Evolutionary conservation across 192 early-diverging fungal species (phyloP).

Genomic region (Coemansia sp.): DNA sequence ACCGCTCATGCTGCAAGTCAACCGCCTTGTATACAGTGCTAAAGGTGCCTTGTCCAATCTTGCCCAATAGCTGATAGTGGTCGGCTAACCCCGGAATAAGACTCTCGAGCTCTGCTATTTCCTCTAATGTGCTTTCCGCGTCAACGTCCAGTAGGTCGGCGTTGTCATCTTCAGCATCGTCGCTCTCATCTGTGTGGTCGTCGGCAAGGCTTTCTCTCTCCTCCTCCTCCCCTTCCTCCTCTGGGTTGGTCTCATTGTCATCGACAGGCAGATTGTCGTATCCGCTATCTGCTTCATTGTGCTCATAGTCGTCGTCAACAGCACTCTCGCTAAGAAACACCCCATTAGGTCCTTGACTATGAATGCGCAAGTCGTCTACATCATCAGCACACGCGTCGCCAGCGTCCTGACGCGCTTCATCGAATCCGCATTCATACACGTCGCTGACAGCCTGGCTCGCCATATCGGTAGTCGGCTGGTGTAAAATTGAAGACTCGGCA

Average conservation of each 20-base stretch:
- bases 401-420: neutral
- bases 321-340: neutral
- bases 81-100: conserved; percentile 59
- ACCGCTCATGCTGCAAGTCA: conserved; percentile 71
- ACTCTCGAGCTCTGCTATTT: conserved; percentile 66
- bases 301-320: neutral
- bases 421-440: neutral
- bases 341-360: neutral
- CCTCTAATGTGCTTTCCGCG: conserved; percentile 52
- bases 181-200: conserved; percentile 6
- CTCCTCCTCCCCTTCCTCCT: conserved; percentile 7
- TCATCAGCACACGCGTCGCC: conserved; percentile 2
- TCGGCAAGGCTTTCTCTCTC: conserved; percentile 6
- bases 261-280: neutral
- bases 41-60: conserved; percentile 92
- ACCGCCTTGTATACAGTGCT: conserved; percentile 90
- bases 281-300: neutral
- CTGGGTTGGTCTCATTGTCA: conserved; percentile 6
- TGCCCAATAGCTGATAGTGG: conserved; percentile 71
- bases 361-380: conserved; percentile 3
- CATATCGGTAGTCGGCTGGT: neutral
- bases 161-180: conserved; percentile 18
- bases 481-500: neutral
- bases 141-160: conserved; percentile 19
- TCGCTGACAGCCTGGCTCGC: neutral